Percentiles rank a stretch among this genome's conserved stretches.
Conservation (phyloP, 192 early-diverging fungal genomes). For the Cladochytrium replicatum region DNA sequence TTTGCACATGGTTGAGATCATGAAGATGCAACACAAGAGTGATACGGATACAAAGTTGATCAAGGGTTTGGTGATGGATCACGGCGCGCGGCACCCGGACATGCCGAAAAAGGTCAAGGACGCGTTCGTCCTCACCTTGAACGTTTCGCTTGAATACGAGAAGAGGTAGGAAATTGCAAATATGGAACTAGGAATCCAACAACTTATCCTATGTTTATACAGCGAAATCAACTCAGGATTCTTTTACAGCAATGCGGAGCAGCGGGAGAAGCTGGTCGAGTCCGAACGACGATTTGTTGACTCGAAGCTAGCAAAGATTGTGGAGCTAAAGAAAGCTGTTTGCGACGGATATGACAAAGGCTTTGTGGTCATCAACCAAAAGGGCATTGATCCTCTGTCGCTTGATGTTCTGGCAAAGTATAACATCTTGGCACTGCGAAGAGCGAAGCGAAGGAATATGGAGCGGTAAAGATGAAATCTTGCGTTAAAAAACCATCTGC, state of each 20-base stretch:
- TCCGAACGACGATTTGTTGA: slow-evolving; percentile 95
- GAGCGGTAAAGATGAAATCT: too few relatives aligned
- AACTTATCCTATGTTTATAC: too few relatives aligned
- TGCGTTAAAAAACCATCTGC: too few relatives aligned
- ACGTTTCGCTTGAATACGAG: slow-evolving; percentile 98
- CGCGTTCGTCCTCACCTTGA: slow-evolving; percentile 86
- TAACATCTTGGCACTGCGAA: slow-evolving; percentile 83
- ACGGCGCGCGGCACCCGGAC: slow-evolving; percentile 97
- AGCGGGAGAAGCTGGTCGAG: slow-evolving; percentile 96
- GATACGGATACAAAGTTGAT: slow-evolving; percentile 94
- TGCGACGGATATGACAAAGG: slow-evolving; percentile 77
- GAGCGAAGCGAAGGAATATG: slow-evolving; percentile 99
- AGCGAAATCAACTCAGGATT: slow-evolving; percentile 97
- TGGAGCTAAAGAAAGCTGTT: slow-evolving; percentile 94
- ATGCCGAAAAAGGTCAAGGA: slow-evolving; percentile 94
- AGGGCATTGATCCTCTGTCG: slow-evolving; percentile 97
- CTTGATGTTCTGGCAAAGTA: slow-evolving; percentile 95
- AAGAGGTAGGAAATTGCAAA: slow-evolving; percentile 87
- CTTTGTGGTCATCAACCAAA: slow-evolving; percentile 98
- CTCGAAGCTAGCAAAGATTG: slow-evolving; percentile 83
- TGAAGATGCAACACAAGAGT: slow-evolving; percentile 99
- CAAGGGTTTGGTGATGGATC: slow-evolving; percentile 93
- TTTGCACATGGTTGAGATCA: slow-evolving; percentile 98
- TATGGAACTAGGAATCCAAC: too few relatives aligned
- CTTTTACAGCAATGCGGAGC: slow-evolving; percentile 96